phyloP scores from a whole-genome alignment of 257 asterid genomes.

The Solanum tacnaense region DNA sequence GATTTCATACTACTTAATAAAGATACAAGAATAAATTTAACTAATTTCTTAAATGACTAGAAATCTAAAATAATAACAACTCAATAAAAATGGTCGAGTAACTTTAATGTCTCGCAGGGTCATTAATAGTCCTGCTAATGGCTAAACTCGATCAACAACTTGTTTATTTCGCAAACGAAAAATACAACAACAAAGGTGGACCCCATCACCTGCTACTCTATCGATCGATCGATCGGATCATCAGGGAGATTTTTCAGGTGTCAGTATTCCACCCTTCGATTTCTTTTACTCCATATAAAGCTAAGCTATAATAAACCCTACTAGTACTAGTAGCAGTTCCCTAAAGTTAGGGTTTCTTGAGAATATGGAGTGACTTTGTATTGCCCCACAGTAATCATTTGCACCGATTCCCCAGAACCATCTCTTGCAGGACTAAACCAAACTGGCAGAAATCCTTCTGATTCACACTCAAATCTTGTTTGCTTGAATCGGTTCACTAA shows the following conservation, averaged over 20 bases:
- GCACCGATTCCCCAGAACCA: constrained; percentile 35
- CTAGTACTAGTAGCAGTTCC: neutral
- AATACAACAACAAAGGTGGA: constrained; percentile 18
- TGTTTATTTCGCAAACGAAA: neutral
- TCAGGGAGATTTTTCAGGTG: constrained; percentile 22
- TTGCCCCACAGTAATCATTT: constrained; percentile 24
- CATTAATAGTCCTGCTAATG: neutral
- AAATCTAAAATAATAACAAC: no score
- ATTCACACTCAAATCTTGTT: constrained; percentile 33
- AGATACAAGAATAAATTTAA: no score
- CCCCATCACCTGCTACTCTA: constrained; percentile 25
- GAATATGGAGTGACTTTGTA: neutral
- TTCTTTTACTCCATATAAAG: neutral
- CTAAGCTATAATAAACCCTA: neutral
- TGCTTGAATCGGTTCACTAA: constrained; percentile 18
- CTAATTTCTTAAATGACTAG: no score
- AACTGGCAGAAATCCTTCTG: constrained; percentile 38
- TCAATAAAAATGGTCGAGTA: neutral
- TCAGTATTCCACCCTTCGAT: constrained; percentile 33
- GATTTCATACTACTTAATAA: neutral
- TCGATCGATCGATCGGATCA: neutral
- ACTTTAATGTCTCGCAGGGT: neutral
- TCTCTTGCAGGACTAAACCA: constrained; percentile 43
- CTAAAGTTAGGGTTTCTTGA: neutral
- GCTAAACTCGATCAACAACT: neutral